phyloP scores from a whole-genome alignment of 2,329 filamentous ascomycete species.

The Colletotrichum shisoi region DNA sequence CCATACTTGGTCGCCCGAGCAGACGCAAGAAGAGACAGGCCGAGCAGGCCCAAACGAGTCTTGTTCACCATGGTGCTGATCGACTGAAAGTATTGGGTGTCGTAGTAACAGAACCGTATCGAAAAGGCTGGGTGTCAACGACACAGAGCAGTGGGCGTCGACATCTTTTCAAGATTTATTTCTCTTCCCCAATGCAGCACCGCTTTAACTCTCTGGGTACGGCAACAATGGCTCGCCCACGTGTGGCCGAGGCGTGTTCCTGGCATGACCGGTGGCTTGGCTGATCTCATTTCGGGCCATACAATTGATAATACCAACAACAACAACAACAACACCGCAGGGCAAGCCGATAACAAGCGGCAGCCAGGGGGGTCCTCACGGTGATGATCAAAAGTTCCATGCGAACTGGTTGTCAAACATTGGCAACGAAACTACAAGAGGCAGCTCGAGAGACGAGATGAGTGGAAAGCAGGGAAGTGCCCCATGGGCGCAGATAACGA shows the following conservation, averaged over 20 bases:
- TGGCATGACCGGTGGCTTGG: constrained; percentile 25
- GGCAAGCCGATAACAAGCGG: constrained; percentile 8
- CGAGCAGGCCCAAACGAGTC: constrained; percentile 29
- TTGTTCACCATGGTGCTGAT: constrained; percentile 19
- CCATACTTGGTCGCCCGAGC: constrained; percentile 37
- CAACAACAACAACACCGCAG: not conserved
- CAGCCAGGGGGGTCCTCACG: not conserved
- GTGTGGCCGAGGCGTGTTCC: constrained; percentile 18
- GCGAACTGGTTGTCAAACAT: constrained; percentile 20
- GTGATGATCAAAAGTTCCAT: not conserved
- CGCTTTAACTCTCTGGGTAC: not conserved
- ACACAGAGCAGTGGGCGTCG: not conserved
- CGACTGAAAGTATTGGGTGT: not conserved
- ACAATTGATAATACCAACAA: constrained; percentile 7
- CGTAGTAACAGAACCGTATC: constrained; percentile 4
- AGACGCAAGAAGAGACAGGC: constrained; percentile 31
- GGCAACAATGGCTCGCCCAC: constrained; percentile 12
- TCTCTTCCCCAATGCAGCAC: not conserved
- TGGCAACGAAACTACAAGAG: constrained; percentile 40
- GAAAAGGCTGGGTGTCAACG: not conserved
- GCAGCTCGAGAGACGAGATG: constrained; percentile 32
- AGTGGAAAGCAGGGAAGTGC: constrained; percentile 38
- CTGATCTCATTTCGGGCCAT: constrained; percentile 27
- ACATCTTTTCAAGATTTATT: not conserved
- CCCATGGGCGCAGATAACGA: constrained; percentile 31